Evolutionary conservation across 495 filamentous ascomycete genomes (phyloP).

Genomic region (Melanomma pulvis-pyrius): DNA sequence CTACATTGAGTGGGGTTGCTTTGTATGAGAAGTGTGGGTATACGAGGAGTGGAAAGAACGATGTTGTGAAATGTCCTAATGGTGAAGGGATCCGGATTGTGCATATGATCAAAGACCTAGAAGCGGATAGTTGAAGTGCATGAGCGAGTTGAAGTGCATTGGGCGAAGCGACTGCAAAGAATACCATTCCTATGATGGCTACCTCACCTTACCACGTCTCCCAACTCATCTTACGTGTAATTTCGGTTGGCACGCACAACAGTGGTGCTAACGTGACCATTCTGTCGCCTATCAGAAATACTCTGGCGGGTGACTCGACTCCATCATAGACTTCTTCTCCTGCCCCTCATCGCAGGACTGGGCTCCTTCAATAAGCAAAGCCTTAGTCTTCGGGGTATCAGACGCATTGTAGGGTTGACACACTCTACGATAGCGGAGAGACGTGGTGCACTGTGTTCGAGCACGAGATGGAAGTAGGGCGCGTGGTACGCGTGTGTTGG

Average conservation of each 20-base stretch:
- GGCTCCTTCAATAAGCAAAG: too few relatives aligned
- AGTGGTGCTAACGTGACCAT: not conserved
- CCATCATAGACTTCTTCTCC: not conserved
- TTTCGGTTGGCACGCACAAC: too few relatives aligned
- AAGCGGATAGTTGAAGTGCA: not conserved
- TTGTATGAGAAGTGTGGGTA: slow-evolving; percentile 37
- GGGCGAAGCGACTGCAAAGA: not conserved
- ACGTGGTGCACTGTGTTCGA: too few relatives aligned
- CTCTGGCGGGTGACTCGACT: not conserved
- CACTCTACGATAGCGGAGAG: too few relatives aligned
- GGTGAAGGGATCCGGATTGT: slow-evolving; percentile 34
- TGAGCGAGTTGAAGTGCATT: not conserved
- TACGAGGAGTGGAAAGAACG: slow-evolving; percentile 32
- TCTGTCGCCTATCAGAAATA: not conserved
- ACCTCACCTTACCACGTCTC: too few relatives aligned
- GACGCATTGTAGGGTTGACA: too few relatives aligned
- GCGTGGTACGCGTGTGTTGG: too few relatives aligned
- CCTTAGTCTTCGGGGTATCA: too few relatives aligned
- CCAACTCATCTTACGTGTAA: too few relatives aligned
- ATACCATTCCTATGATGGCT: not conserved
- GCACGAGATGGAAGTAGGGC: not conserved
- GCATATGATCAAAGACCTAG: slow-evolving; percentile 33
- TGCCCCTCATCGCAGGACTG: too few relatives aligned
- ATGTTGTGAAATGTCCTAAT: slow-evolving; percentile 31
- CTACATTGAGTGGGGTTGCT: slow-evolving; percentile 31